A percentile compares a stretch with the other conserved stretches of the same genome.
phyloP scores from a whole-genome alignment of 495 filamentous ascomycete genomes.

The Tetracladium marchalianum region DNA sequence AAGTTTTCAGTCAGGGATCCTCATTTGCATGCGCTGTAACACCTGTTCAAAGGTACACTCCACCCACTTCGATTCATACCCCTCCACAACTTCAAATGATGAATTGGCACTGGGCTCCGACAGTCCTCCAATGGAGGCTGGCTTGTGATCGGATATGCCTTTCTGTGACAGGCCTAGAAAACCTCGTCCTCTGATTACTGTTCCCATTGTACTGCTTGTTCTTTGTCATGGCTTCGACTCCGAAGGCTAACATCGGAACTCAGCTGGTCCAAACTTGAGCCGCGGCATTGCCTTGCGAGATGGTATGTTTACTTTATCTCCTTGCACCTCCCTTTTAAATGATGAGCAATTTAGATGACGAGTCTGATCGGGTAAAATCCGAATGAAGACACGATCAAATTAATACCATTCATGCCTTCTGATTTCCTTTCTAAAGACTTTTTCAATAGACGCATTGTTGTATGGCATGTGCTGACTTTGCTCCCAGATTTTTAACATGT shows the following conservation, averaged over 20 bases:
- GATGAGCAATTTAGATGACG: constrained; percentile 77
- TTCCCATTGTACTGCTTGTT: not conserved
- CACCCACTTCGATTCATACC: constrained; percentile 6
- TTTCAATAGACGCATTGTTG: constrained; percentile 5
- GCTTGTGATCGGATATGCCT: constrained; percentile 65
- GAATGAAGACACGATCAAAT: constrained; percentile 56
- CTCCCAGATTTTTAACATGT: not conserved
- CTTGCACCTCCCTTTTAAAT: constrained; percentile 21
- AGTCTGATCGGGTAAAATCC: constrained; percentile 74
- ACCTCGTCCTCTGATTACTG: constrained; percentile 93
- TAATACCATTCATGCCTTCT: constrained; percentile 77
- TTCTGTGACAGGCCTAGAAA: constrained; percentile 99
- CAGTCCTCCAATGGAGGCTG: constrained; percentile 20
- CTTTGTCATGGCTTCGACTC: not conserved
- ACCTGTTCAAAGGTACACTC: constrained; percentile 13
- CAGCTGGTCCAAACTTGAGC: not conserved
- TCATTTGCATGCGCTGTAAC: not conserved
- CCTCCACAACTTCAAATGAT: constrained; percentile 49
- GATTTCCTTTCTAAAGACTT: constrained; percentile 24
- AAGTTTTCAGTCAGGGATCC: not conserved
- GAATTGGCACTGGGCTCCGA: constrained; percentile 99
- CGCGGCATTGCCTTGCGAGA: not conserved
- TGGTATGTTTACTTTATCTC: constrained; percentile 11
- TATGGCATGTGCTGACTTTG: constrained; percentile 1
- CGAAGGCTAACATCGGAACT: not conserved